A percentile compares a stretch with the other conserved stretches of the same genome.
These are phyloP conservation scores for Polyporus tsugae DNA, from an alignment of 1,284 basidiomycete species.

Conservation along the genomic window DNA sequence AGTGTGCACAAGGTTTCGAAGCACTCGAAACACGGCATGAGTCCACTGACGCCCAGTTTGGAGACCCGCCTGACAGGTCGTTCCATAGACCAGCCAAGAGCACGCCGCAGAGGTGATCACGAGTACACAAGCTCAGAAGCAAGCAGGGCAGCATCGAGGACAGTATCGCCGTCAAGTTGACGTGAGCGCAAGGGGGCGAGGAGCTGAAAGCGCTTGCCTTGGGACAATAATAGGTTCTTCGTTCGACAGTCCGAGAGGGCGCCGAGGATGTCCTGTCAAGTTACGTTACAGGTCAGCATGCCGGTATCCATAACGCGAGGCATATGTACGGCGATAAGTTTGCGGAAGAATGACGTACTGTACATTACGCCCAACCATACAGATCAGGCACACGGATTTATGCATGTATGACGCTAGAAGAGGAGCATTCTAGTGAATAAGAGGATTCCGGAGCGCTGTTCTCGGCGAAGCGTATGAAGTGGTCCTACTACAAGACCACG, in stretches of 20 bases:
- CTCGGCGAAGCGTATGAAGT: not conserved
- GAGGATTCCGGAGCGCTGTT: not conserved
- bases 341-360: not conserved
- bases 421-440: not conserved
- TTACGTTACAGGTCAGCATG: not conserved
- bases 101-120: not conserved
- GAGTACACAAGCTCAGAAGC: not conserved
- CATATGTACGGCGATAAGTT: not conserved
- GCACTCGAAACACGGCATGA: not conserved
- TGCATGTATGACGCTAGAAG: not conserved
- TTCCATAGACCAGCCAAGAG: not conserved
- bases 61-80: not conserved
- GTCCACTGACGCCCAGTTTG: not conserved
- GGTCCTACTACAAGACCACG: not conserved
- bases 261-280: not conserved
- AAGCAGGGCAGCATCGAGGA: not conserved
- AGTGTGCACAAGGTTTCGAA: not conserved
- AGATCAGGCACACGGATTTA: not conserved
- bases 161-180: not conserved
- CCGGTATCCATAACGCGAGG: not conserved
- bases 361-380: not conserved
- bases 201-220: not conserved
- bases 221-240: not conserved
- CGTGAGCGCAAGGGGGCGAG: not conserved
- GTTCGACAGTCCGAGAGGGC: constrained; percentile 2